Conservation (phyloP, 2,329 filamentous ascomycete species). For the Trichocomaceae sp. region DNA sequence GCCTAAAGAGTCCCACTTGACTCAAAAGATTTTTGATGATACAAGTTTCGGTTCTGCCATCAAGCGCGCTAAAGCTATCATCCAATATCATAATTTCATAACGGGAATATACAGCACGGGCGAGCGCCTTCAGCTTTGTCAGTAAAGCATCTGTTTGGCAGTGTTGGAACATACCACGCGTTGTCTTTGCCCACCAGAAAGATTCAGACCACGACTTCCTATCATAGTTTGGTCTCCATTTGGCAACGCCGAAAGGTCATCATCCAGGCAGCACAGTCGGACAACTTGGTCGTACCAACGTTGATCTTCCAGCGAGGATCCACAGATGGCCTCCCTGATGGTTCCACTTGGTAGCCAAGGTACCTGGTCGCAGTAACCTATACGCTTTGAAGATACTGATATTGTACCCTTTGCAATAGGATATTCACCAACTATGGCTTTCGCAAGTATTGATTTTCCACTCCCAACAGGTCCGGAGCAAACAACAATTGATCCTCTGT, state of each 20-base stretch:
- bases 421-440: background rate
- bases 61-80: too few relatives aligned
- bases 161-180: background rate
- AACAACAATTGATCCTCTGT: too few relatives aligned
- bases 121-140: too few relatives aligned
- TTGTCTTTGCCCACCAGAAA: background rate
- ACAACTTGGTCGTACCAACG: conserved; percentile 20
- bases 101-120: too few relatives aligned
- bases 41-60: too few relatives aligned
- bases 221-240: background rate
- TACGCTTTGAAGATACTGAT: background rate
- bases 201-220: background rate
- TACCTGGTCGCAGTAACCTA: background rate
- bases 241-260: background rate
- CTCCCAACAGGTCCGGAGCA: conserved; percentile 43
- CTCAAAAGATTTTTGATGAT: too few relatives aligned
- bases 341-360: conserved; percentile 20
- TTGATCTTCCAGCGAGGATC: conserved; percentile 13
- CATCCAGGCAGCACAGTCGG: background rate
- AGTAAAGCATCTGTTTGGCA: too few relatives aligned
- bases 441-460: conserved; percentile 38
- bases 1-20: too few relatives aligned
- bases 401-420: background rate
- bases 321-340: conserved; percentile 39
- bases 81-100: too few relatives aligned